These are phyloP conservation scores for Magnolia kwangsiensis DNA, from an alignment of 164 flowering plant genomes.

Conservation along the genomic window DNA sequence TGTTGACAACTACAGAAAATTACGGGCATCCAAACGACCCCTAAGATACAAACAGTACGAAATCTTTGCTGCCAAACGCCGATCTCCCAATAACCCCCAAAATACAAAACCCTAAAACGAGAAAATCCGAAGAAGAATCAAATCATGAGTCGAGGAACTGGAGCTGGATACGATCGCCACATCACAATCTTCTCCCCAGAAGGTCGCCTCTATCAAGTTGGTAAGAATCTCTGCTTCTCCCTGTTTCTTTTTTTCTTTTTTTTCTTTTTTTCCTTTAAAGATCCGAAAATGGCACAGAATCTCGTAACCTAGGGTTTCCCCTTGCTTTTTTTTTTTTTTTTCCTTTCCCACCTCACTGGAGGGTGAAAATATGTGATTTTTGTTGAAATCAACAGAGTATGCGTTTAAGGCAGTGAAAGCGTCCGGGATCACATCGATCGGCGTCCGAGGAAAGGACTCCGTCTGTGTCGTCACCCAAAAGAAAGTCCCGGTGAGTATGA, in stretches of 20 bases:
- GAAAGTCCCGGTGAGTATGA: constrained; percentile 84
- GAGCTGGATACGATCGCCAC: constrained; percentile 98
- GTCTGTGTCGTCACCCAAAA: constrained; percentile 96
- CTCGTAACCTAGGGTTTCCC: neutral
- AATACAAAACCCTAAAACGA: neutral
- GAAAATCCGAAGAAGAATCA: neutral
- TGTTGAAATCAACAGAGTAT: constrained; percentile 50
- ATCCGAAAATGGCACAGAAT: neutral
- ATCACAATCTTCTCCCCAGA: constrained; percentile 97
- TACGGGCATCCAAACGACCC: too few species aligned
- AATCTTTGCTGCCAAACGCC: neutral
- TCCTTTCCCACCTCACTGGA: neutral
- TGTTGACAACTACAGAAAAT: too few species aligned
- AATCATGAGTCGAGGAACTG: constrained; percentile 87
- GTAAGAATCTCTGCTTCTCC: constrained; percentile 27
- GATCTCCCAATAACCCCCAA: neutral
- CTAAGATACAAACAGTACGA: too few species aligned
- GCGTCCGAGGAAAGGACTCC: constrained; percentile 88
- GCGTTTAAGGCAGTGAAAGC: constrained; percentile 98
- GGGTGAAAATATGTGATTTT: neutral
- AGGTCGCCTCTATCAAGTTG: constrained; percentile 95
- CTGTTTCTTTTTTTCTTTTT: too few species aligned
- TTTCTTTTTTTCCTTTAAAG: neutral
- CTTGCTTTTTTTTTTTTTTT: neutral
- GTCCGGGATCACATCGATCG: constrained; percentile 84